These are phyloP conservation scores for Spiromastix sp. DNA, from an alignment of 2,329 filamentous ascomycete genomes.

Conservation along the genomic window DNA sequence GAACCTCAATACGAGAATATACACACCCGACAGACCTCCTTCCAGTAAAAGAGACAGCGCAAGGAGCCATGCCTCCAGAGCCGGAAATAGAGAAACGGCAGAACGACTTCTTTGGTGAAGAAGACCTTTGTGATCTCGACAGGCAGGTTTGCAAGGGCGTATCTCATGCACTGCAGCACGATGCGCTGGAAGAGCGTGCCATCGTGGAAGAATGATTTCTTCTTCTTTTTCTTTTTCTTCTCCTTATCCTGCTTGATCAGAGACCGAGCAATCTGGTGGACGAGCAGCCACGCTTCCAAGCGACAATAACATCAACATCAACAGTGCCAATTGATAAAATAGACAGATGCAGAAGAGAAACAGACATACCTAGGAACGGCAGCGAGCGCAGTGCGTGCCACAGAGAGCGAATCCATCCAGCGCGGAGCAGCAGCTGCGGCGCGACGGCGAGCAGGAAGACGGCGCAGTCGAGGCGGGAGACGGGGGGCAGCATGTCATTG, in stretches of 20 bases:
- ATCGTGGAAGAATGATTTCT: not conserved
- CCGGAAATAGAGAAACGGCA: slow-evolving; percentile 66
- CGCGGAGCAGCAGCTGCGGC: not conserved
- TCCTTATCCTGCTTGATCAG: no score
- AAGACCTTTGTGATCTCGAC: slow-evolving; percentile 49
- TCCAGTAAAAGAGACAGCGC: slow-evolving; percentile 53
- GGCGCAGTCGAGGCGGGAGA: not conserved
- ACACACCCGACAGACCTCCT: slow-evolving; percentile 45
- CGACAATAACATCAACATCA: no score
- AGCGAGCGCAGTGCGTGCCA: not conserved
- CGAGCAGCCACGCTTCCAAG: no score
- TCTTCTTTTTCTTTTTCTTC: no score
- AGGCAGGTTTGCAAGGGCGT: not conserved
- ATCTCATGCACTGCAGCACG: not conserved
- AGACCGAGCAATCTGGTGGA: no score
- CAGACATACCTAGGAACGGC: not conserved
- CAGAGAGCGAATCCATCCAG: not conserved
- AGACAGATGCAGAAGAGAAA: no score
- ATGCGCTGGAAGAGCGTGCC: not conserved
- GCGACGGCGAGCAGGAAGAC: not conserved
- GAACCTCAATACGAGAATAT: not conserved
- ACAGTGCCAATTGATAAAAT: no score
- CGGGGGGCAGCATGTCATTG: not conserved
- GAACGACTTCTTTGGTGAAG: slow-evolving; percentile 61
- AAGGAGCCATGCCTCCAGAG: slow-evolving; percentile 63